A percentile compares a stretch with the other conserved stretches of the same genome.
Evolutionary conservation across 1,139 yeast species (phyloP).

Genomic region (Taiozyma sp.): DNA sequence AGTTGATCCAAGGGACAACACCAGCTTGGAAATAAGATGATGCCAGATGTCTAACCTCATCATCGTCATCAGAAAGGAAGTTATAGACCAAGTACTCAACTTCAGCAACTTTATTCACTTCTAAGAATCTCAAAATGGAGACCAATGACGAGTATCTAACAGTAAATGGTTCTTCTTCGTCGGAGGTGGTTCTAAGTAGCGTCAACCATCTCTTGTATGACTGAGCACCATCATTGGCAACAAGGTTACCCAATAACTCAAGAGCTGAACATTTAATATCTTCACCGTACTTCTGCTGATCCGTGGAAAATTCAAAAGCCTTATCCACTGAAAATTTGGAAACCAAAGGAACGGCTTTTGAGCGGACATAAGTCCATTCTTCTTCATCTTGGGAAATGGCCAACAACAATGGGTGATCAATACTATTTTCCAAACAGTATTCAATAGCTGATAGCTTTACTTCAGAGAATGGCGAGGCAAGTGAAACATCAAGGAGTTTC

Average conservation of each 20-base stretch:
- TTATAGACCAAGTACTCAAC: constrained; percentile 28
- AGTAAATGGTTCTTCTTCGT: constrained; percentile 41
- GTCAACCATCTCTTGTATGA: constrained; percentile 29
- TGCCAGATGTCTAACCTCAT: constrained; percentile 38
- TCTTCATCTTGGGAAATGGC: constrained; percentile 15
- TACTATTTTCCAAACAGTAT: constrained; percentile 19
- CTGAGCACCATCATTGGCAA: constrained; percentile 22
- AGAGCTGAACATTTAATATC: constrained; percentile 44
- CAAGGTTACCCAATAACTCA: constrained; percentile 45
- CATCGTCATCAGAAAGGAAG: constrained; percentile 59
- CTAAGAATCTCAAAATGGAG: constrained; percentile 35
- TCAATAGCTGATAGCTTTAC: constrained; percentile 43
- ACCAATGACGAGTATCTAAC: constrained; percentile 44
- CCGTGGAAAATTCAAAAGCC: constrained; percentile 19
- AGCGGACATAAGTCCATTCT: constrained; percentile 16
- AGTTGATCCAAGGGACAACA: constrained; percentile 27
- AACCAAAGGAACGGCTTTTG: constrained; percentile 16
- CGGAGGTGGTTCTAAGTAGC: constrained; percentile 28
- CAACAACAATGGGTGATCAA: constrained; percentile 10
- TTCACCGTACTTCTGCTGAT: constrained; percentile 32
- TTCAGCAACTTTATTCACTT: constrained; percentile 1
- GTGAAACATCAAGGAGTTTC: constrained; percentile 29
- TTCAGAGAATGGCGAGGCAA: constrained; percentile 41
- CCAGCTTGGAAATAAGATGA: constrained; percentile 29
- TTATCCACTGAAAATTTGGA: constrained; percentile 14